Conservation (phyloP, 768 basidiomycete genomes). For the Mycena haematopus region DNA sequence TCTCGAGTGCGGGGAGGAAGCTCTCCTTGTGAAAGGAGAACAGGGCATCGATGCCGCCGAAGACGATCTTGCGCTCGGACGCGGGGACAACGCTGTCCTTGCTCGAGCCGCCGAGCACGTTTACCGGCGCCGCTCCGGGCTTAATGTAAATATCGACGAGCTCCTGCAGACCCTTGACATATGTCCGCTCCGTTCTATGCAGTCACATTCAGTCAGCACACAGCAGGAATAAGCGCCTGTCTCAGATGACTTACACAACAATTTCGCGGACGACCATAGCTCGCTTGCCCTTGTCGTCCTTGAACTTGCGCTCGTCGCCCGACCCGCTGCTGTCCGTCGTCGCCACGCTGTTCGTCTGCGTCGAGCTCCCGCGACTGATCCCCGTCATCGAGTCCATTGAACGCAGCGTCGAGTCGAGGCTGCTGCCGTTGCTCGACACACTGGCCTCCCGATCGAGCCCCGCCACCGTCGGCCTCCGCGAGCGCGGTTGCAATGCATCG, state of each 20-base stretch:
- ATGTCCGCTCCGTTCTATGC: conserved; percentile 88
- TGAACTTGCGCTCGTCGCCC: conserved; percentile 84
- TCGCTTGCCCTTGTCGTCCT: conserved; percentile 88
- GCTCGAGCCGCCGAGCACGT: conserved; percentile 69
- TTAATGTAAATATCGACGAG: conserved; percentile 95
- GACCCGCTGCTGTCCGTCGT: conserved; percentile 79
- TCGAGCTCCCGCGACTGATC: conserved; percentile 62
- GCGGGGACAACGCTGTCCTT: conserved; percentile 88
- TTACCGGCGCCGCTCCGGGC: conserved; percentile 76
- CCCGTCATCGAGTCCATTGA: conserved; percentile 68
- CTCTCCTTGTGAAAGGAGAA: conserved; percentile 93
- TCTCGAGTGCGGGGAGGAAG: conserved; percentile 90
- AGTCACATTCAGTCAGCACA: conserved; percentile 32
- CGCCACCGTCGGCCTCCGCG: conserved; percentile 72
- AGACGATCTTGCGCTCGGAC: conserved; percentile 89
- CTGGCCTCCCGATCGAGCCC: conserved; percentile 66
- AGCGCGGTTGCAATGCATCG: conserved; percentile 49
- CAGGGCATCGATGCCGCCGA: conserved; percentile 87
- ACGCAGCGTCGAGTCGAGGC: conserved; percentile 57
- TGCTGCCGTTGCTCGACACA: conserved; percentile 53
- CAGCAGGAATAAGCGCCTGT: conserved; percentile 3
- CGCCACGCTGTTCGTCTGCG: conserved; percentile 75
- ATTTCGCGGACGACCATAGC: conserved; percentile 90
- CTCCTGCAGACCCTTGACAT: conserved; percentile 93
- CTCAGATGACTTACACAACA: conserved; percentile 67